phyloP scores from a whole-genome alignment of 306 rosid species.

The Inga leiocalycina region DNA sequence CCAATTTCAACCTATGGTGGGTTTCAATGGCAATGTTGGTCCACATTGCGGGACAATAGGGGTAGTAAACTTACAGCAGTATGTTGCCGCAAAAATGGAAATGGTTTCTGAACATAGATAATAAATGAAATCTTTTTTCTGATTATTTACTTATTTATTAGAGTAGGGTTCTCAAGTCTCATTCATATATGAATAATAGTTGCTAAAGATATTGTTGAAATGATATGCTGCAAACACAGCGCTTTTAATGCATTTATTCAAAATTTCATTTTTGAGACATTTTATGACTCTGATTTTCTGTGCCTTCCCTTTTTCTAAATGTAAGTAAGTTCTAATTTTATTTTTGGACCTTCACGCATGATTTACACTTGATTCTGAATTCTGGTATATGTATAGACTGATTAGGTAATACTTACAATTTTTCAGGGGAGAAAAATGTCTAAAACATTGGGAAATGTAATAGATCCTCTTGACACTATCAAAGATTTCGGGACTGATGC shows the following conservation, averaged over 20 bases:
- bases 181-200: background rate
- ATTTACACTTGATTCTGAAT: constrained; percentile 10
- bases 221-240: background rate
- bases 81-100: background rate
- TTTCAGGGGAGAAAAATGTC: constrained; percentile 98
- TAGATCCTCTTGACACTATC: constrained; percentile 88
- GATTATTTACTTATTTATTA: background rate
- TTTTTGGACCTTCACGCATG: background rate
- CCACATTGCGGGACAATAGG: background rate
- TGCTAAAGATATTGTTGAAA: background rate
- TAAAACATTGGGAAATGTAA: constrained; percentile 87
- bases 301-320: background rate
- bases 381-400: constrained; percentile 17
- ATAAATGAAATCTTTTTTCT: background rate
- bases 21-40: background rate
- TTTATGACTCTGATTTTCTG: background rate
- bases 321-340: background rate
- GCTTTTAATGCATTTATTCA: background rate
- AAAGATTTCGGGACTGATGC: constrained; percentile 96
- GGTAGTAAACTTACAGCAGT: background rate
- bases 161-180: background rate
- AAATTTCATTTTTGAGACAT: background rate
- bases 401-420: constrained; percentile 18
- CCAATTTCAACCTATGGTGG: background rate
- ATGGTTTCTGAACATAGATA: background rate